Base-by-base conservation (phyloP, 1,284 basidiomycete species). In the Fomitopsis palustris region DNA sequence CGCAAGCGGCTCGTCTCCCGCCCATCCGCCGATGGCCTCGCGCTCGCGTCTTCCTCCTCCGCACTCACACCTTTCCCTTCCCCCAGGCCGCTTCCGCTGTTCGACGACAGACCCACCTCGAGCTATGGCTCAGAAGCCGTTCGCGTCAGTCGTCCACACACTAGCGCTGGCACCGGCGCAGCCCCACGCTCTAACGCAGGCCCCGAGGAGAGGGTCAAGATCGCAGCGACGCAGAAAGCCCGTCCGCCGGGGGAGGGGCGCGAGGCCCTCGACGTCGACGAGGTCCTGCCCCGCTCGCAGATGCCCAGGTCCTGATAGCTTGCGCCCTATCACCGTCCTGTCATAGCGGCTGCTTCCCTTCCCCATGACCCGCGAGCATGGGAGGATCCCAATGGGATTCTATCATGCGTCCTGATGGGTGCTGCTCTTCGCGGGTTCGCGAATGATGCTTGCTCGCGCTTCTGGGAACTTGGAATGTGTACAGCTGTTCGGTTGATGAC, bases 221-320 rank as follows among this genome's bases (percentile, higher is more conserved):
- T 68, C 31, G 61, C 61, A 53, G 61, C 65, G 53, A 55, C 61
- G 17, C 66, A 62, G 12, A 67, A 63, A 9, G 57, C 65, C 31
- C 63, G 55, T 25, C 33, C 62, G 31, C 56, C 62, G 10, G 64
- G 67, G n/a, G 67, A 67, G 9, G 60, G 63, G 9, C 69, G 67
- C 65, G 57, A 68, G 59, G 59, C 62, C 62, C 65, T 63, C 56
- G 69, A 69, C 35, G 29, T 69, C n/a, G 53, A 61, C 35, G 64
- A 70, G 39, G 68, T 70, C 16, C 65, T 72, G 27, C 67, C 68
- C 52, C 64, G 56, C 38, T 62, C 71, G 61, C 58, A 69, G 21
- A 64, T 60, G 61, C 61, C 71, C 57, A 63, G 63, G 57, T 63
- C 62, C 35, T 55, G 63, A 8, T 42, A 42, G 39, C 12, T n/a